phyloP scores from a whole-genome alignment of 768 basidiomycete species.

The Suillus fuscotomentosus region DNA sequence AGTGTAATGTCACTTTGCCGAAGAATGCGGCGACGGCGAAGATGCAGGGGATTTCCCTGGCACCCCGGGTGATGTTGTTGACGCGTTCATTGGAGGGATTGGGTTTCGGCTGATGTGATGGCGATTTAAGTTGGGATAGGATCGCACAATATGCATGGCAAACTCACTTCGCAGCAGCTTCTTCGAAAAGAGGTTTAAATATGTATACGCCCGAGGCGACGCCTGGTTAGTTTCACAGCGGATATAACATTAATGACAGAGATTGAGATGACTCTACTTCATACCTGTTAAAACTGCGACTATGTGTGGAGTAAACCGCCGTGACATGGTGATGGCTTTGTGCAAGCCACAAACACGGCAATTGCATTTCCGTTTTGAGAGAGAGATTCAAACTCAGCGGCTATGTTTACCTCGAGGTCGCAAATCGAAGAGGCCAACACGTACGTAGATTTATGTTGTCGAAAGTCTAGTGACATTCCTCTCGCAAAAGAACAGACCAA shows the following conservation, averaged over 20 bases:
- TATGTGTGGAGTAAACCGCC: slow-evolving; percentile 47
- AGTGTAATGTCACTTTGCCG: slow-evolving; percentile 4
- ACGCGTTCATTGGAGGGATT: not conserved
- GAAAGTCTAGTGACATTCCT: not conserved
- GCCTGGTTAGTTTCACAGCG: slow-evolving; percentile 36
- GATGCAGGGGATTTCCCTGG: slow-evolving; percentile 2
- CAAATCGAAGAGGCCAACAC: not conserved
- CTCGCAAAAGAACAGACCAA: not conserved
- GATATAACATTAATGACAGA: not conserved
- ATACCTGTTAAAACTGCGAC: slow-evolving; percentile 60
- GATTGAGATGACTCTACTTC: slow-evolving; percentile 5
- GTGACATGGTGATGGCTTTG: slow-evolving; percentile 29
- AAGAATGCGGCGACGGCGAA: slow-evolving; percentile 3
- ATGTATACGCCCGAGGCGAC: slow-evolving; percentile 64
- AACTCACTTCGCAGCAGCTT: slow-evolving; percentile 16
- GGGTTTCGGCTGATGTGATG: not conserved
- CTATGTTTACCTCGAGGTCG: not conserved
- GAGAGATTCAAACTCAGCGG: slow-evolving; percentile 1
- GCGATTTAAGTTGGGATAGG: not conserved
- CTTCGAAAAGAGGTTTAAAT: slow-evolving; percentile 50
- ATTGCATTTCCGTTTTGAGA: not conserved
- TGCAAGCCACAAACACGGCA: not conserved
- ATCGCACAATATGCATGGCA: not conserved
- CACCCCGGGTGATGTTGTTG: not conserved
- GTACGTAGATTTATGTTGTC: not conserved